Conservation (phyloP, 306 rosid species). For the Quercus wislizeni region DNA sequence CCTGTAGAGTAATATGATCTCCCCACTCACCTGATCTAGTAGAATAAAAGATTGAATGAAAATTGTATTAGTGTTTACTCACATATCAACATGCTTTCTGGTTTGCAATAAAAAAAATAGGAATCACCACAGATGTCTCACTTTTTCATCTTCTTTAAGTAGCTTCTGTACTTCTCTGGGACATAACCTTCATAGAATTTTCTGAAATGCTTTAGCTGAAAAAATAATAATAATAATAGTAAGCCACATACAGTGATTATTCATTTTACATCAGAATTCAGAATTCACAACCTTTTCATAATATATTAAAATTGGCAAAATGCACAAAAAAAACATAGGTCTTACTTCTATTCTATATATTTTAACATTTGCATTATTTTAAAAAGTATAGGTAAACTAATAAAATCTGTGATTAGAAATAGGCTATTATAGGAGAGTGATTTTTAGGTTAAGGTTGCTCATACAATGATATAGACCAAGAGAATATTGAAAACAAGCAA, state of each 20-base stretch:
- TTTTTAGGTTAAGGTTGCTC: not conserved
- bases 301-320: not conserved
- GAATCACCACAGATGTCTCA: constrained; percentile 44
- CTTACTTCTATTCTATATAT: not conserved
- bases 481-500: not conserved
- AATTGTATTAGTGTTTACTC: constrained; percentile 26
- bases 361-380: not conserved
- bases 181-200: constrained; percentile 84
- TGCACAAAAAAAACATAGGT: not conserved
- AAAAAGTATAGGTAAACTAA: not conserved
- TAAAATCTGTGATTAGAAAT: not conserved
- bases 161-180: constrained; percentile 80
- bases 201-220: constrained; percentile 77
- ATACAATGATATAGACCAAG: not conserved
- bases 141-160: constrained; percentile 91
- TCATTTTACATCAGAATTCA: not conserved
- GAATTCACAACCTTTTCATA: not conserved
- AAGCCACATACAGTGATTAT: no score
- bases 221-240: not conserved
- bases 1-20: constrained; percentile 95
- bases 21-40: constrained; percentile 98
- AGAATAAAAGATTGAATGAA: constrained; percentile 25
- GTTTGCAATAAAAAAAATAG: constrained; percentile 29
- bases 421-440: no score
- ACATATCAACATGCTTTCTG: constrained; percentile 25